Base-by-base conservation (phyloP, 2,329 filamentous ascomycete genomes). In the Verticillium nonalfalfae region DNA sequence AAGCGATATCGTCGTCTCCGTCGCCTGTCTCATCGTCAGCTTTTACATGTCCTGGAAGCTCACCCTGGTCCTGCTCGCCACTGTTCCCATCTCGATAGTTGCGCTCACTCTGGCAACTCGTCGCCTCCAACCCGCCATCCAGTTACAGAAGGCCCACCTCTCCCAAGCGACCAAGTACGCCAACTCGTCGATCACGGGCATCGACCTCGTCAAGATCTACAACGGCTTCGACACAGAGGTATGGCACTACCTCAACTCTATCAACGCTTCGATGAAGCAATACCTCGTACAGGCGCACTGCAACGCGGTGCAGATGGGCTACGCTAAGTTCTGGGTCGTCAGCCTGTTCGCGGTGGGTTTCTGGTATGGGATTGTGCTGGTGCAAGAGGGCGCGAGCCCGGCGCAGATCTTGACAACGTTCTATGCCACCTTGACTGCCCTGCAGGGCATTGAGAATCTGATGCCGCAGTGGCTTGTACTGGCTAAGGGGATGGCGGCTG, bases 281-380 rank as follows among this genome's bases (percentile, higher is more conserved):
- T 96, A 92, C 66, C 75, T 86, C 11, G 76, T 83, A 15, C 90
- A 94, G 70, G 89, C 89, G 0, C 80, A 84, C 56, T 81, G 85
- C 15, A 90, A 87, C 66, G 86, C 90, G 0, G 71, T 87, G 3
- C 93, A 97, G 69, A 86, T 90, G 69, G 88, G 87, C 0, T 84
- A 90, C 57, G 81, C 91, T 59, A 87, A 89, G 56, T 85, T 96
- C 66, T 87, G 93, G 77, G 87, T 89, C 35, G 83, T 92, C 3
- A 81, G 80, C 1, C 87, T 97, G 71, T 97, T 98, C 66, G 88
- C 96, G 0, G 84, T 93, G 61, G 93, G 93, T 0, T 97, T 98
- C 69, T 97, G 91, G 85, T 96, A 93, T 67, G 93, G 93, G 0
- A 84, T 89, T 34, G 78, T 84, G 1, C 81, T 97, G 1, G 86